Percentiles rank a stretch among this genome's conserved stretches.
Evolutionary conservation across 2,329 filamentous ascomycete species (phyloP).

Genomic region (Fusarium lyarnte): DNA sequence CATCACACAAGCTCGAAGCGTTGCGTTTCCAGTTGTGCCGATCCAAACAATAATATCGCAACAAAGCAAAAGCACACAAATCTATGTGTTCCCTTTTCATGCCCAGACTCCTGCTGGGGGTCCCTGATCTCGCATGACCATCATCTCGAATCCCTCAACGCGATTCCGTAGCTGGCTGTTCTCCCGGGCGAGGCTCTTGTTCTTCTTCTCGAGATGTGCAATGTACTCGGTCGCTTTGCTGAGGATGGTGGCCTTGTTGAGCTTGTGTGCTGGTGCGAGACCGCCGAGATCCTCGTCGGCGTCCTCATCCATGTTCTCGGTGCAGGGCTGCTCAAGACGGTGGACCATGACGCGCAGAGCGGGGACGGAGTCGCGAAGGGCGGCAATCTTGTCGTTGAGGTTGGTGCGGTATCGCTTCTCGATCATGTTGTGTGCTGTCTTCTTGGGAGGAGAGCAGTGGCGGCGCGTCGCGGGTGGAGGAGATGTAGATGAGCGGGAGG

Average conservation of each 20-base stretch:
- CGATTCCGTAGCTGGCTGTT: conserved; percentile 47
- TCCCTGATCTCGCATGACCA: conserved; percentile 43
- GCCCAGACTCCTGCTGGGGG: conserved; percentile 42
- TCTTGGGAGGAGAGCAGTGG: conserved; percentile 65
- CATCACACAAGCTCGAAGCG: conserved; percentile 36
- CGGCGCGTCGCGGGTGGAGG: conserved; percentile 44
- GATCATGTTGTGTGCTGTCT: conserved; percentile 95
- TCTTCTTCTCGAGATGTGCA: conserved; percentile 49
- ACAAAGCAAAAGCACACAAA: conserved; percentile 1
- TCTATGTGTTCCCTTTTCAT: conserved; percentile 8
- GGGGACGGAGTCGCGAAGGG: conserved; percentile 87
- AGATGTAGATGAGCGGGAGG: conserved; percentile 54
- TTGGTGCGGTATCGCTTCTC: conserved; percentile 96
- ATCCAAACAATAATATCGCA: conserved; percentile 24
- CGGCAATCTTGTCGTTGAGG: conserved; percentile 93
- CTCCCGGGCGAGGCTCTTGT: conserved; percentile 46
- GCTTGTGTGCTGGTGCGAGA: conserved; percentile 83
- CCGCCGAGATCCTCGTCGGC: conserved; percentile 79
- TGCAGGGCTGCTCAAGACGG: conserved; percentile 67
- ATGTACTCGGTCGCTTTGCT: conserved; percentile 54
- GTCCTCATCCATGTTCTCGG: conserved; percentile 64
- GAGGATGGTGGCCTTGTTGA: conserved; percentile 87
- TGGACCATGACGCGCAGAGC: conserved; percentile 77
- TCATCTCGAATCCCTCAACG: conserved; percentile 44
- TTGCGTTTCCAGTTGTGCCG: conserved; percentile 17